Evolutionary conservation across 2,329 filamentous ascomycete species (phyloP), one percentile per base, ranked within the genome.

Genomic region (Gremmenia infestans): DNA sequence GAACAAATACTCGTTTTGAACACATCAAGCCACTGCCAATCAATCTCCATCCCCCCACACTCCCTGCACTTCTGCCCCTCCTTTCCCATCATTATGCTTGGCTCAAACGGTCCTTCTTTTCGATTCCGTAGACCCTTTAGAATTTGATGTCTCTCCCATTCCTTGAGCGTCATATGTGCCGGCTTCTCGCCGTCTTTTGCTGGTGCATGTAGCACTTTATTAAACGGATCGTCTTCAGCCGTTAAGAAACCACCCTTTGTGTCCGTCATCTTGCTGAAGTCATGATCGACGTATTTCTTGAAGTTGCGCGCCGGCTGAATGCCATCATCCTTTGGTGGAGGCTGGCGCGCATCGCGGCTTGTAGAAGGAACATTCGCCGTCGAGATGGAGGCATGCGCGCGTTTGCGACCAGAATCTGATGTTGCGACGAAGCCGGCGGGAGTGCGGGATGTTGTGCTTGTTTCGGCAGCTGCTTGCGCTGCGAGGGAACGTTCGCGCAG

Each of bases 231-330:
- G 68, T 99, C 94, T 60, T 93, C 89, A 1, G 83, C 81, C n/a
- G 87, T 89, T 62, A 99, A 74, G 72, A 99, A 99, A 0, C 94
- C 94, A 60, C 94, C 94, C 70, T 97, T 97, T 0, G 93, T 97
- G 71, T 99, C 94, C 6, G 88, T 95, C 91, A 99, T 97, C 74
- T 93, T 88, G 70, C 89, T 93, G 74, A 99, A 94, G 72, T 99
- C 94, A 74, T 97, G 97, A 69, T 99, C 94, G 68, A 99, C 92
- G 70, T 88, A 97, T 71, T 94, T 93, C 58, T 89, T 85, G 64
- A 97, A 97, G 68, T 95, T 97, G 67, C 86, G 83, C 40, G 90
- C 89, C 0, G 93, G 87, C 54, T 85, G 85, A 50, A 65, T 65
- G 2, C 57, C 58, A 8, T 64, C 61, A 32, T 64, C 61, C 22